Percentiles rank a stretch among this genome's conserved stretches.
These are phyloP conservation scores for Rhizoclosmatium sp. DNA, from an alignment of 192 early-diverging fungal species.

Conservation along the genomic window DNA sequence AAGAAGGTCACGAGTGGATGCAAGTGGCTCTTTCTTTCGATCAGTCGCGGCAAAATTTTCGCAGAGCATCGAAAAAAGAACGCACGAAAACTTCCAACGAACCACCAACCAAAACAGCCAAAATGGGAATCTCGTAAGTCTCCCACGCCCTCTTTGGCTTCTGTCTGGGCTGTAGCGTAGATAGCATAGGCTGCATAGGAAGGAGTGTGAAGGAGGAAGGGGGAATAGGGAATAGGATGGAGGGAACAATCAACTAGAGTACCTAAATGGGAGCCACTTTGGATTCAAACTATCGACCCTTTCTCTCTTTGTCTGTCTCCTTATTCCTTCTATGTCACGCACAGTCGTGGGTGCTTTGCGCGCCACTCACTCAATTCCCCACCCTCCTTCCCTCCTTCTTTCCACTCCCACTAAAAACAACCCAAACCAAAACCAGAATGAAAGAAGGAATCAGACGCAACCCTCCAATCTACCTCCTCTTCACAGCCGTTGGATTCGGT, in stretches of 20 bases:
- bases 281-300: too few relatives aligned
- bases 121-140: slow-evolving; percentile 30
- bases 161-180: too few relatives aligned
- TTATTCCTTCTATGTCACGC: too few relatives aligned
- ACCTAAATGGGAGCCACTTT: too few relatives aligned
- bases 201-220: too few relatives aligned
- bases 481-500: slow-evolving; percentile 17
- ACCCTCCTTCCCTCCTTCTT: not conserved
- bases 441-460: slow-evolving; percentile 5
- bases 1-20: too few relatives aligned
- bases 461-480: slow-evolving; percentile 28
- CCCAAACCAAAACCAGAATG: slow-evolving; percentile 5
- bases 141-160: not conserved
- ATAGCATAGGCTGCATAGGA: too few relatives aligned
- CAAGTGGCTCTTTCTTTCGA: too few relatives aligned
- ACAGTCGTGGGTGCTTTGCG: too few relatives aligned
- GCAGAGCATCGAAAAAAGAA: not conserved
- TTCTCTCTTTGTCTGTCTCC: too few relatives aligned
- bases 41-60: not conserved
- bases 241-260: too few relatives aligned
- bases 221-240: too few relatives aligned
- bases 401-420: not conserved
- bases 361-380: not conserved
- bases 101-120: not conserved
- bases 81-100: not conserved